Evolutionary conservation across 1,284 basidiomycete genomes (phyloP), one percentile per base, ranked within the genome.

Genomic region (Psilocybe mexicana): DNA sequence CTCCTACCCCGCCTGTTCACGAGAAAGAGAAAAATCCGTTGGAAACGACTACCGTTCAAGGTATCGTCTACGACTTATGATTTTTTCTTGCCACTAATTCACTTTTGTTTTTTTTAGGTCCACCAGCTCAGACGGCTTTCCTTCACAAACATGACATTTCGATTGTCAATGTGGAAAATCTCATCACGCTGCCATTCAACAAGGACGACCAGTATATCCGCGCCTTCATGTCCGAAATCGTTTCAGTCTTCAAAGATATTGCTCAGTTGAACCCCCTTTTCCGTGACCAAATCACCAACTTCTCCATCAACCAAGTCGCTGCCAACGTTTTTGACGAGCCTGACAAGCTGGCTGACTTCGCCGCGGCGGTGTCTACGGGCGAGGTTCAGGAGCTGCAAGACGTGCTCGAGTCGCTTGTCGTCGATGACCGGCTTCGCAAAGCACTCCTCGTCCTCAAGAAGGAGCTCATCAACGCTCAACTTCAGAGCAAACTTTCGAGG

Each of bases 281-380:
- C 88, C 90, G 96, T 52, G 96, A 98, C 76, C 96, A 98, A 74
- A 97, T 96, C 64, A 94, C 93, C 66, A 96, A 96, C 74, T 98
- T 98, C 74, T 93, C 91, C 23, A 96, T 97, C 74, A 94, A 93
- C 70, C 94, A 97, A 73, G 89, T 94, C 50, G 92, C 95, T 3
- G 87, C 93, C n/a, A 98, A 97, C 73, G 93, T 99, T 55, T 98
- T 99, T 68, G 96, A 98, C 70, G 96, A 98, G 70, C 96, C 96
- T 0, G 96, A 98, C 75, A 97, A 96, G 73, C 87, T 99, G 30
- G 97, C 96, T 2, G 96, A 99, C 71, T 98, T 99, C 70, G 95
- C 96, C 0, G 97, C 96, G 0, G 96, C 96, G 0, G 95, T 99
- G 0, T 95, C 92, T 0, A 92, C 91, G 0, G 94, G 95, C 46